Base-by-base conservation (phyloP, 169 alveolate genomes). In the Plasmodium billcollinsi region DNA sequence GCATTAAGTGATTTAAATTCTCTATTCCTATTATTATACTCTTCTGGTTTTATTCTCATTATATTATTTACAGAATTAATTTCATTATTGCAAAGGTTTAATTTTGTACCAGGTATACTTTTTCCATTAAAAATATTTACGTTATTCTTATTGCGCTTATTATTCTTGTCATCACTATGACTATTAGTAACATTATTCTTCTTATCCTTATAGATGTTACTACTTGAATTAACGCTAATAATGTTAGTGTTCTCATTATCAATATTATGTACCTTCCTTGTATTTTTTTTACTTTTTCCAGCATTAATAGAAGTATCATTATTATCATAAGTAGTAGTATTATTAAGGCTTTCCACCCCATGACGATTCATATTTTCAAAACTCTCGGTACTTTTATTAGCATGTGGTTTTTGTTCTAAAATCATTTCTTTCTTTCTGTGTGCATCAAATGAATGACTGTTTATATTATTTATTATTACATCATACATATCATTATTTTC, bases 401-500 rank as follows among this genome's bases (percentile, higher is more conserved):
- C 14, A 20, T 52, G 6, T 24, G 39, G 14, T 26, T 20, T 33
- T 14, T 76, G 20, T 62, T 65, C 76, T 50, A 76, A 50, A 63
- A 45, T 70, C 49, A 33, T 21, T 11, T 76, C 63, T n/a, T 63
- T 76, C 50, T 65, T 76, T 76, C 63, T 76, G 50, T 76, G 18
- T 70, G 66, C 56, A 76, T 76, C 39, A 76, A 63, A 45, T 24
- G 52, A 63, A 24, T 52, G 47, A 63, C 50, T 65, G 52, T 76
- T 49, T 76, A 76, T 76, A 63, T 65, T 76, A 50, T 65, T 76
- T 54, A 76, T 49, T 76, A 63, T 76, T 50, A 24, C 66, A 66
- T 49, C 15, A 63, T 63, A 49, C 21, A 56, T 39, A 43, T 21
- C 9, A 56, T 47, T 15, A 76, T 15, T 49, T 15, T 49, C 45